Evolutionary conservation across 176 grass and related monocot species (phyloP), one percentile per base, ranked within the genome.

Genomic region (Phoenix roebelenii): DNA sequence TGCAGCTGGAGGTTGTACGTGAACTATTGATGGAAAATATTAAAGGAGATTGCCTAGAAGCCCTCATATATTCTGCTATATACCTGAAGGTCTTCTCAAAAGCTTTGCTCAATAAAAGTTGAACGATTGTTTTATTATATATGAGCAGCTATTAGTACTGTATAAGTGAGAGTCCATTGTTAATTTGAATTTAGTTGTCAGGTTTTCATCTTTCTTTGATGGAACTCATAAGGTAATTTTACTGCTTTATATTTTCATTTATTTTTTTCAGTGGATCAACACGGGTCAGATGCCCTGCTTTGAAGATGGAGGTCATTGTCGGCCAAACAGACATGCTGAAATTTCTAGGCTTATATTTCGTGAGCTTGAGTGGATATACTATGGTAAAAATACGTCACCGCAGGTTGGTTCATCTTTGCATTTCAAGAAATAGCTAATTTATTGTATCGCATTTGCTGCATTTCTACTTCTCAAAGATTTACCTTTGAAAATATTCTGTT

Each of bases 311-410:
- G 86, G 86, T 58, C 92, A 96, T 59, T 78, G 77, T 61, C 81
- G 86, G 39, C 92, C 92, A 54, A 96, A 90, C 49, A 86, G 85
- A 70, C 92, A 88, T 82, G 86, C 92, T 19, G 86, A 96, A 26
- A 96, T 90, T 72, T 90, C 92, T 3, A 82, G 86, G 68, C 60
- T 90, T 53, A 96, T 96, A 63, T 96, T 96, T 68, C 72, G 86
- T 77, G 80, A 88, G 77, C 63, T 96, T 55, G 92, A 96, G 76
- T 80, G 59, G 69, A 80, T 88, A 51, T 79, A 86, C 74, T 80
- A 71, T 60, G 65, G 15, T 7, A 74, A 90, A 84, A 77, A 69
- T 60, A 67, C 72, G 64, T 74, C 77, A 72, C 25, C 83, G 63
- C 64, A 96, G 86, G 86, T 89, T 66, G 63, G 35, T 71, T 68